A percentile compares a stretch with the other conserved stretches of the same genome.
phyloP scores from a whole-genome alignment of 495 filamentous ascomycete species.

The Hypoxylon crocopeplum region DNA sequence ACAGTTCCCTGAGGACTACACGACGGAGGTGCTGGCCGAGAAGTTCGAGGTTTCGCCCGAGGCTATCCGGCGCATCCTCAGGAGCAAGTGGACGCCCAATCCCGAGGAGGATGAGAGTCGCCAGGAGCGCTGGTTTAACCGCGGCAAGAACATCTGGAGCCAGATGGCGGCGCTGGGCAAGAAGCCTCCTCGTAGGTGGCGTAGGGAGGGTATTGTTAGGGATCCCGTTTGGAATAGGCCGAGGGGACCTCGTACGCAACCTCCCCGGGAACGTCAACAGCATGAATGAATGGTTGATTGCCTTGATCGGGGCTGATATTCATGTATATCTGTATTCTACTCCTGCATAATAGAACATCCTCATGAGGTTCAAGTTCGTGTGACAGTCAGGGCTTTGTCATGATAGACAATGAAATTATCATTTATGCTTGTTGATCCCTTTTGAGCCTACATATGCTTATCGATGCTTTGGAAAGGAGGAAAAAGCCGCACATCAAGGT shows the following conservation, averaged over 20 bases:
- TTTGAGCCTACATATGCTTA: too few relatives aligned
- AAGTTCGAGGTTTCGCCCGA: slow-evolving; percentile 88
- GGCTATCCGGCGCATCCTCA: slow-evolving; percentile 84
- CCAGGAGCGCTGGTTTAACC: slow-evolving; percentile 74
- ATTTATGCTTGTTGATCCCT: too few relatives aligned
- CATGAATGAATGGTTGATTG: neutral
- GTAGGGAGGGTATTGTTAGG: slow-evolving; percentile 67
- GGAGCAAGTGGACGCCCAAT: slow-evolving; percentile 78
- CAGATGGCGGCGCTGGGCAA: slow-evolving; percentile 71
- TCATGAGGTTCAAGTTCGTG: too few relatives aligned
- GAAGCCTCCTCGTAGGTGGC: slow-evolving; percentile 73
- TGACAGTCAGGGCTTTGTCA: too few relatives aligned
- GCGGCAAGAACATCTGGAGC: slow-evolving; percentile 79
- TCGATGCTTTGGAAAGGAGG: too few relatives aligned
- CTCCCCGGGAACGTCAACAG: neutral
- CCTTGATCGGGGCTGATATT: neutral
- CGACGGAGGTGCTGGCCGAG: slow-evolving; percentile 73
- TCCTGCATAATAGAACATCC: neutral
- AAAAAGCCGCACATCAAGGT: too few relatives aligned
- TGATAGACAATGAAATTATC: too few relatives aligned
- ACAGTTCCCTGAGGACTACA: slow-evolving; percentile 76
- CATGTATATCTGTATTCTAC: neutral
- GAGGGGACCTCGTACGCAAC: slow-evolving; percentile 31
- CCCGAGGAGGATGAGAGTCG: slow-evolving; percentile 66
- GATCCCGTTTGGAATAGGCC: slow-evolving; percentile 45